Conservation (phyloP, 495 filamentous ascomycete species). For the Xylaria bambusicola region DNA sequence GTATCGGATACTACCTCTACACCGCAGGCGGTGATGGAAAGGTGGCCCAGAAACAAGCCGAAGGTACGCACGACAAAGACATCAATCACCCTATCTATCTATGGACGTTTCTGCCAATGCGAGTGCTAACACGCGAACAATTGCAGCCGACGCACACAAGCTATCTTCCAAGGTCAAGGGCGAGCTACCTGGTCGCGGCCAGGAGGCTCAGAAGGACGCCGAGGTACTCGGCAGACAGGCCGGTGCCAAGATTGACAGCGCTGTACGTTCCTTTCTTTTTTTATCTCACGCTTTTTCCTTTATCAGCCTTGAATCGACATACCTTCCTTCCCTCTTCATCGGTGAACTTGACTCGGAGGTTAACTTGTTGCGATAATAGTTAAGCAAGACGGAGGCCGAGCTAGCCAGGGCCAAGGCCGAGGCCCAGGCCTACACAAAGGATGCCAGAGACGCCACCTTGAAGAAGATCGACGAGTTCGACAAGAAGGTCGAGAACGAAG, state of each 20-base stretch:
- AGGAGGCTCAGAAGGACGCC: constrained; percentile 43
- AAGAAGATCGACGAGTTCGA: constrained; percentile 75
- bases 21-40: constrained; percentile 80
- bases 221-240: constrained; percentile 45
- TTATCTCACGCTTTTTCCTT: no score
- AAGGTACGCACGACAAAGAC: constrained; percentile 54
- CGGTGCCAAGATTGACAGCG: constrained; percentile 48
- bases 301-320: background rate
- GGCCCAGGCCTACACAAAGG: constrained; percentile 61
- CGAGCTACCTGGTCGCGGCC: constrained; percentile 49
- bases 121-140: constrained; percentile 19
- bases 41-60: constrained; percentile 76
- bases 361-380: constrained; percentile 46
- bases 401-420: constrained; percentile 55
- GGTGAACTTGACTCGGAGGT: background rate
- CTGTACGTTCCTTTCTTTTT: constrained; percentile 39
- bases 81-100: background rate
- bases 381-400: constrained; percentile 61
- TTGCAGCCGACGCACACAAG: constrained; percentile 61
- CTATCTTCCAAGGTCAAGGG: constrained; percentile 66
- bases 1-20: constrained; percentile 90
- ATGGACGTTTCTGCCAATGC: no score
- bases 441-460: constrained; percentile 58
- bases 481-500: constrained; percentile 72
- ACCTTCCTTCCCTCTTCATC: constrained; percentile 8